Conservation (phyloP, 441 rosid species). For the Brassica balearica region DNA sequence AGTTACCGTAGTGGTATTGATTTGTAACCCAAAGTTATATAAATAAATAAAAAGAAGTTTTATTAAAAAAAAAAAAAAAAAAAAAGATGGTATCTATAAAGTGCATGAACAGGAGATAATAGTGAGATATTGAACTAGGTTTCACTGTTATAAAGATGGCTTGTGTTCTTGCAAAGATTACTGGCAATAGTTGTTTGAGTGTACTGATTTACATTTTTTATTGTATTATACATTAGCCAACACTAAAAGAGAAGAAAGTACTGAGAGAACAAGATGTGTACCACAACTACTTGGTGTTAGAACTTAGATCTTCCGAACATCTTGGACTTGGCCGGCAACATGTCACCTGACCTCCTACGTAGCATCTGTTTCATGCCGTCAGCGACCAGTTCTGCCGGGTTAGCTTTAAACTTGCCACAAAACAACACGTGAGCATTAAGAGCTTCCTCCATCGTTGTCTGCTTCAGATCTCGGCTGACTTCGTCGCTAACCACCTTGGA, state of each 20-base stretch:
- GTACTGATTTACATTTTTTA: too few species aligned
- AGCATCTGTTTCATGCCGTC: constrained; percentile 98
- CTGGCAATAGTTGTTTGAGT: too few species aligned
- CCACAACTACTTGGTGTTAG: constrained; percentile 59
- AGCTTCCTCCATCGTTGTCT: constrained; percentile 71
- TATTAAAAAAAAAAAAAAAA: too few species aligned
- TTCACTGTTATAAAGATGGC: too few species aligned
- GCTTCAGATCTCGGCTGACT: constrained; percentile 50
- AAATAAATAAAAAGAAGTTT: too few species aligned
- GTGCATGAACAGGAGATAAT: too few species aligned
- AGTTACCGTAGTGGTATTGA: too few species aligned
- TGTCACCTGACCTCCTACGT: constrained; percentile 77
- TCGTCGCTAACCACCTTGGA: constrained; percentile 92
- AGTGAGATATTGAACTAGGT: too few species aligned
- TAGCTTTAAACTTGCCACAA: constrained; percentile 81
- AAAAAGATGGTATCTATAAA: too few species aligned
- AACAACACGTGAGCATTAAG: constrained; percentile 90
- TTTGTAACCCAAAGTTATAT: too few species aligned
- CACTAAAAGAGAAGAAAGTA: not conserved
- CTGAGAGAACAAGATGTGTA: not conserved
- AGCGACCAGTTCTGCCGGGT: constrained; percentile 91
- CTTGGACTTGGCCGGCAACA: constrained; percentile 64
- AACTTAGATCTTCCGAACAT: constrained; percentile 57
- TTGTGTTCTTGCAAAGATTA: too few species aligned
- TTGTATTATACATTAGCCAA: constrained; percentile 15